Evolutionary conservation across 176 grass and related monocot genomes (phyloP), one percentile per base, ranked within the genome.

Genomic region (Musa itinerans): DNA sequence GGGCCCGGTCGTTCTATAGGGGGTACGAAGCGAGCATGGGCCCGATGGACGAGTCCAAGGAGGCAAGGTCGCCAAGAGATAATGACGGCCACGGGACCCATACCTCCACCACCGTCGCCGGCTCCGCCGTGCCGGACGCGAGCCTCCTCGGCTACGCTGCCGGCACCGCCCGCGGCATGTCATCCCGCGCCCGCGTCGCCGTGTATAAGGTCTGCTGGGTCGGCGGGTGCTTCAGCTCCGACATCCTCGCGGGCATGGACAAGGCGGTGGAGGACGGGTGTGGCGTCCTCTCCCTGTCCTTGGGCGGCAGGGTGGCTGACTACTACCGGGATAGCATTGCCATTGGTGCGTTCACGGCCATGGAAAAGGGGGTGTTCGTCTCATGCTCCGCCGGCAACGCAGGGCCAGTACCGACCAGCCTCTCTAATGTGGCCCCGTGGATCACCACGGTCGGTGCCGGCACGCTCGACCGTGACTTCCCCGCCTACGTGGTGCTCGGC

Each of bases 311-410:
- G 50, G 8, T 25, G 50, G 52, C 11, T 22, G 53, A 53, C 52
- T 73, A 54, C 52, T 73, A 54, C 50, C 51, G 71, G 5, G 71
- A 73, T 11, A 16, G 2, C 50, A 54, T 54, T 24, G 51, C 71
- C 52, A 73, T 73, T 25, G 71, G 71, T 7, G 71, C 71, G 13
- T 73, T 73, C 48, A 20, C 21, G 11, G 71, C 71, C 19, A 56
- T 56, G 52, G 52, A 54, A 22, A 53, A 73, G 22, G 71, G 71
- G 10, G 71, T 73, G 10, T 53, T 73, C 20, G 71, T 73, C 52
- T 54, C 71, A 25, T 54, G 52, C 50, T 73, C 71, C 52, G 71
- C 71, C 71, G 71, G 71, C 22, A 73, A 73, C n/a, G n/a, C 71
- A 12, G 71, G 71, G 3, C 71, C 71, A 6, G 71, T 25, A 0